Evolutionary conservation across 208 protist genomes (phyloP), one percentile per base, ranked within the genome.

Genomic region (Trypanosoma boissoni): DNA sequence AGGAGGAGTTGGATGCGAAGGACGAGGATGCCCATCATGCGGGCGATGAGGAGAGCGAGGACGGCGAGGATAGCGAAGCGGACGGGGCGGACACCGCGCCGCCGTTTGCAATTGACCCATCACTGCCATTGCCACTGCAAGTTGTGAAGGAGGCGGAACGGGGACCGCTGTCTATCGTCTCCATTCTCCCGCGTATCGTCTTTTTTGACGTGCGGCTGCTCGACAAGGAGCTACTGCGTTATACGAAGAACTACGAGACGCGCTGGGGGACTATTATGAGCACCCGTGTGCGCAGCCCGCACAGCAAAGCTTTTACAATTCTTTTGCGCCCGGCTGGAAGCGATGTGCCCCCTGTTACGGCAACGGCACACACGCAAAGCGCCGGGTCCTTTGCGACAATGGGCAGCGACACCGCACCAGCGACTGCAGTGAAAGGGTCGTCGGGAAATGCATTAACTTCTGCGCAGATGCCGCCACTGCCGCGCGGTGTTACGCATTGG

Each of bases 141-240:
- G 70, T 74, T 4, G 76, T 51, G 4, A 67, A 76, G 26, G 79
- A 81, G 56, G 86, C 86, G 21, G 74, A 89, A 69, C 68, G 70
- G 2, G 61, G 74, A 2, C 82, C 82, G 1, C 49, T 92, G 12
- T 37, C 70, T 5, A 29, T 83, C 12, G 72, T 67, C 2, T 70
- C 74, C 8, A 51, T 79, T 6, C 42, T 77, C 23, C 82, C 86
- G 0, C 62, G 56, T 26, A 24, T 88, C 45, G 43, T 46, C 23
- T 54, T 82, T 18, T 60, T 74, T 28, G 36, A 66, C 12, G 44
- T 64, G 0, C 60, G 62, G 5, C 31, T 34, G 0, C 64, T 66
- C 6, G 37, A 26, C 9, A 66, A 75, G 5, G 27, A 31, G 0
- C 29, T 83, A 10, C 43, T 36, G 8, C 27, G 27, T 4, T 80